phyloP scores from a whole-genome alignment of 2,329 filamentous ascomycete genomes.

The Aureobasidium sp. region DNA sequence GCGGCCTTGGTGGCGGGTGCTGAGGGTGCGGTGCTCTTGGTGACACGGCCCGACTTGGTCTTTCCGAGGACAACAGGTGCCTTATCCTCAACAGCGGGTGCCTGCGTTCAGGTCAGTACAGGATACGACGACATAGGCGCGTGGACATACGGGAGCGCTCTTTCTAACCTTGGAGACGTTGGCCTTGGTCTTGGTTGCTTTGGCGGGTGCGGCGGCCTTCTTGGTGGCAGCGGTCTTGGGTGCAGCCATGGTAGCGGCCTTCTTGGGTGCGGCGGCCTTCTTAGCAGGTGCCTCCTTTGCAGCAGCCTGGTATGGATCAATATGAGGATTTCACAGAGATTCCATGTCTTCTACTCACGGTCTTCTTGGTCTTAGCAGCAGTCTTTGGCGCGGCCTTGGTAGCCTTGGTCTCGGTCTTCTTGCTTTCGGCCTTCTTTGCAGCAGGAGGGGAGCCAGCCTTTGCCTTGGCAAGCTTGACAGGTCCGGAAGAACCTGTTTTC shows the following conservation, averaged over 20 bases:
- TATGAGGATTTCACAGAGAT: not conserved
- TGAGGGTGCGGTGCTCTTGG: conserved; percentile 55
- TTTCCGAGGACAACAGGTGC: conserved; percentile 61
- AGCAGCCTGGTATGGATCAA: conserved; percentile 31
- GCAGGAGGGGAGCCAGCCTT: conserved; percentile 26
- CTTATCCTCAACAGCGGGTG: conserved; percentile 62
- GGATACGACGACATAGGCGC: not conserved
- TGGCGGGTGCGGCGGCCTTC: conserved; percentile 28
- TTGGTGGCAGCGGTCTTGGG: conserved; percentile 27
- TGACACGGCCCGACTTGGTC: conserved; percentile 81
- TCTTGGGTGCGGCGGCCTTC: conserved; percentile 23
- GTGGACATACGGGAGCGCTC: conserved; percentile 29
- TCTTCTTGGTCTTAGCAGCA: conserved; percentile 35
- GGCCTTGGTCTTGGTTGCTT: conserved; percentile 36
- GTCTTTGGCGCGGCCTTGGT: conserved; percentile 41
- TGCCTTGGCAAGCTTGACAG: conserved; percentile 65
- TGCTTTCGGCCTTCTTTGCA: conserved; percentile 25
- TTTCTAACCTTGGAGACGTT: conserved; percentile 42
- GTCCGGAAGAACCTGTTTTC: conserved; percentile 66
- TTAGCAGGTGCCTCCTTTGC: conserved; percentile 29
- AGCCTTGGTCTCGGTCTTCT: conserved; percentile 29
- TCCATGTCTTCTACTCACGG: not conserved
- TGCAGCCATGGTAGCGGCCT: conserved; percentile 26
- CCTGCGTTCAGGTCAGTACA: conserved; percentile 34
- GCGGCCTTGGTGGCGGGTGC: conserved; percentile 33